Conservation (phyloP, 2,329 filamentous ascomycete genomes). For the Fusarium beomiforme region DNA sequence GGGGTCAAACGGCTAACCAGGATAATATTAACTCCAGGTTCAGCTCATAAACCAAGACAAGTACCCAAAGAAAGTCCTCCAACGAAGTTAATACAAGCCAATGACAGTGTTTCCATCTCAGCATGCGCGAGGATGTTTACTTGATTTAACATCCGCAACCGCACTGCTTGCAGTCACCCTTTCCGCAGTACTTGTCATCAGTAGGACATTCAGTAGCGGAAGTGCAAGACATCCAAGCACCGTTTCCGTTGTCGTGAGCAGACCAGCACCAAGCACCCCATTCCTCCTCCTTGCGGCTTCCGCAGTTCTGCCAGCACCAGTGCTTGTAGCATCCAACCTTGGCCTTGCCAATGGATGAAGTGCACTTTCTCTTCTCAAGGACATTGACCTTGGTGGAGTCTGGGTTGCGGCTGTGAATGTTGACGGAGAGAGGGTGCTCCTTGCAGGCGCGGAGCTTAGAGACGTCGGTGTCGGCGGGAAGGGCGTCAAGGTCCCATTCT, state of each 20-base stretch:
- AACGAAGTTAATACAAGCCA: neutral
- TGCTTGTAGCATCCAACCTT: neutral
- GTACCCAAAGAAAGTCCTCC: neutral
- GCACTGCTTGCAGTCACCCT: constrained; percentile 1
- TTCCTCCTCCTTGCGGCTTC: neutral
- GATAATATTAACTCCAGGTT: no score
- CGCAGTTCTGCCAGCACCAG: constrained; percentile 3
- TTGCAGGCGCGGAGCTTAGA: neutral
- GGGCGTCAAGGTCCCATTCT: neutral
- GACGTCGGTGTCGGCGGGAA: neutral
- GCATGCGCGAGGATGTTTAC: no score
- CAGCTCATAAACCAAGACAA: no score
- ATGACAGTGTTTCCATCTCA: neutral
- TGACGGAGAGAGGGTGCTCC: neutral
- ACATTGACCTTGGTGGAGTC: neutral
- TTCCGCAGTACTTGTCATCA: neutral
- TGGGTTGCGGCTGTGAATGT: neutral
- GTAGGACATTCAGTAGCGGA: neutral
- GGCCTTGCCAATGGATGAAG: neutral
- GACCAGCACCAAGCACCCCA: neutral
- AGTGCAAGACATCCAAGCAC: neutral
- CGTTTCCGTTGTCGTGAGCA: neutral
- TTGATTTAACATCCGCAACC: neutral
- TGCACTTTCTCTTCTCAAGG: neutral
- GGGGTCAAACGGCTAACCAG: fast-evolving